These are phyloP conservation scores for Penstemon barbatus DNA, from an alignment of 257 asterid genomes.

Conservation along the genomic window DNA sequence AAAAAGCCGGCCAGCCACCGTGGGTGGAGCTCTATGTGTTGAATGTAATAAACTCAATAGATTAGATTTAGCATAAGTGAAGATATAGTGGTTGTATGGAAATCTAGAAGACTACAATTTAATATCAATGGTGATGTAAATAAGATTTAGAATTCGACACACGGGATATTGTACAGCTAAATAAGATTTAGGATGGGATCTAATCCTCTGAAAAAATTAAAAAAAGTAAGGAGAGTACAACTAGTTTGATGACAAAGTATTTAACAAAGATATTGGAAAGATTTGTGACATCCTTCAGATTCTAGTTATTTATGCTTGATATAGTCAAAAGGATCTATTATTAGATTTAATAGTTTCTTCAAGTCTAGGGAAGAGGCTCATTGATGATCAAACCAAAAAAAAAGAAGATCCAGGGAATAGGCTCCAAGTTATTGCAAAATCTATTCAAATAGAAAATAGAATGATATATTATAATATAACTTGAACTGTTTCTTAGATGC, in stretches of 20 bases:
- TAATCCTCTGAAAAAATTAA: constrained; percentile 28
- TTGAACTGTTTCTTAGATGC: too few relatives aligned
- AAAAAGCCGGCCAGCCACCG: constrained; percentile 24
- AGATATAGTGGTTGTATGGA: constrained; percentile 52
- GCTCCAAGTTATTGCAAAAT: not conserved
- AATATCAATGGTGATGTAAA: constrained; percentile 45
- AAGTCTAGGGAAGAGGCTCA: constrained; percentile 25
- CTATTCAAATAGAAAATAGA: not conserved
- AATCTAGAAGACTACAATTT: constrained; percentile 33
- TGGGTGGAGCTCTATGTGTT: constrained; percentile 58
- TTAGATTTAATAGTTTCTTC: constrained; percentile 27
- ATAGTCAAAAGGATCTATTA: constrained; percentile 23
- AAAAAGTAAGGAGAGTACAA: constrained; percentile 6
- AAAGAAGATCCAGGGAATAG: constrained; percentile 22
- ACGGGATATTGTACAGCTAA: constrained; percentile 46
- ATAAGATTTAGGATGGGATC: constrained; percentile 79
- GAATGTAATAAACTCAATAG: constrained; percentile 13
- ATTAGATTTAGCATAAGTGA: constrained; percentile 19
- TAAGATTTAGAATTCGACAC: constrained; percentile 51
- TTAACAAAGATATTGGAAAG: constrained; percentile 50
- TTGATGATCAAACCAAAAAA: too few relatives aligned
- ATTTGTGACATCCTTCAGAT: constrained; percentile 45
- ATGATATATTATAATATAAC: not conserved
- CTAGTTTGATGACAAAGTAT: constrained; percentile 38
- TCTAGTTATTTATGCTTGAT: constrained; percentile 37